phyloP scores from a whole-genome alignment of 106 monocot species.

The Dendrobium catenatum region DNA sequence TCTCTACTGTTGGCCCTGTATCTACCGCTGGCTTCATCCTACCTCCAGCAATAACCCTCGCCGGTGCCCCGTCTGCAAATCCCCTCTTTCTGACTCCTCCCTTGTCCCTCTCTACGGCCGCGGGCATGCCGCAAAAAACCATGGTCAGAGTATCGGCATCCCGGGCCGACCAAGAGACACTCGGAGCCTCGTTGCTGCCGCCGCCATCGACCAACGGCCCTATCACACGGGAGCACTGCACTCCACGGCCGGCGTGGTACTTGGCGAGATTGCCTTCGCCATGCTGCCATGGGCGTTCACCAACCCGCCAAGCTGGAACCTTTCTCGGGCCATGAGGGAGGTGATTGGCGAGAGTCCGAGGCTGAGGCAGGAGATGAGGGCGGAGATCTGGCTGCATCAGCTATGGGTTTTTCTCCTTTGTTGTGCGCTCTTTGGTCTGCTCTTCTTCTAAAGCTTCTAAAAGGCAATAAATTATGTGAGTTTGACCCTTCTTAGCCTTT shows the following conservation, averaged over 20 bases:
- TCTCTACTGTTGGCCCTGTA: conserved; percentile 99
- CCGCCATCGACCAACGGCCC: conserved; percentile 5
- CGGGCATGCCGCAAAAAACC: not conserved
- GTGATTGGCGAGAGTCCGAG: too few relatives aligned
- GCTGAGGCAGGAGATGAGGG: conserved; percentile 1
- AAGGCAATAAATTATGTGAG: too few relatives aligned
- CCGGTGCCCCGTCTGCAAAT: conserved; percentile 20
- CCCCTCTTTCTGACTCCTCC: conserved; percentile 5
- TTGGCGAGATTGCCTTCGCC: conserved; percentile 21
- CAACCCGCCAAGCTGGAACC: not conserved
- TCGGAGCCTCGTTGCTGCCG: not conserved
- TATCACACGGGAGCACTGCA: conserved; percentile 1
- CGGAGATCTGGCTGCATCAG: conserved; percentile 9
- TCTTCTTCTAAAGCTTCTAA: not conserved
- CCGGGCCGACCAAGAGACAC: conserved; percentile 38
- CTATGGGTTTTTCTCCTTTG: conserved; percentile 15
- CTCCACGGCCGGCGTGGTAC: conserved; percentile 3
- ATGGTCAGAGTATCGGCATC: conserved; percentile 6
- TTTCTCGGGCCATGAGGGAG: too few relatives aligned
- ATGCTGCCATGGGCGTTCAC: conserved; percentile 45
- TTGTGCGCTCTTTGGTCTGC: not conserved
- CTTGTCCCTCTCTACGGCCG: conserved; percentile 21
- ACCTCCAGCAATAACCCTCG: conserved; percentile 2
- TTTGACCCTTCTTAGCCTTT: too few relatives aligned
- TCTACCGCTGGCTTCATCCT: conserved; percentile 74